Conservation (phyloP, 2,329 filamentous ascomycete species). For the Cladobotryum mycophilum region DNA sequence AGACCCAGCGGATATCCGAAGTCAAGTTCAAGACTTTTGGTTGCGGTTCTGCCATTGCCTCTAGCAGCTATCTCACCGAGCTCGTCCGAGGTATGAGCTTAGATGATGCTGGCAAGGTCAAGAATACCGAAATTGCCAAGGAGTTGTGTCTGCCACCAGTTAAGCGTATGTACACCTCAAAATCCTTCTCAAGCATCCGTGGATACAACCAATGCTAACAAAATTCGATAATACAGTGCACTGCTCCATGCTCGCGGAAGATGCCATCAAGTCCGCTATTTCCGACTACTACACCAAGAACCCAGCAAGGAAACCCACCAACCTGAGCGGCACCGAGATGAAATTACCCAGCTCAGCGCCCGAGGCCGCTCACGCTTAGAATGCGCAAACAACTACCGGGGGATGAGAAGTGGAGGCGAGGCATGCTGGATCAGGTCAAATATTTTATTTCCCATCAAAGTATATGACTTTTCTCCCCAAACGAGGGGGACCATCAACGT, state of each 20-base stretch:
- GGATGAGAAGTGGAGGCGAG: neutral
- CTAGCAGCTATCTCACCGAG: conserved; percentile 89
- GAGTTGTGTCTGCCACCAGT: conserved; percentile 86
- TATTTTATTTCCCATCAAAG: neutral
- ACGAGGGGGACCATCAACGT: neutral
- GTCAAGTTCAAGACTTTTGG: conserved; percentile 99
- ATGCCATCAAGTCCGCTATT: conserved; percentile 87
- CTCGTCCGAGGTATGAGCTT: conserved; percentile 90
- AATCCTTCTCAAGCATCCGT: neutral
- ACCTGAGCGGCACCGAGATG: conserved; percentile 68
- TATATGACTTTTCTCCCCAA: neutral
- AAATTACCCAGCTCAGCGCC: conserved; percentile 51
- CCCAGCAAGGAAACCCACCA: conserved; percentile 60
- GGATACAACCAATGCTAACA: conserved; percentile 24
- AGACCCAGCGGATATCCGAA: conserved; percentile 82
- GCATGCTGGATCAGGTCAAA: neutral
- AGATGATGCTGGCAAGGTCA: conserved; percentile 85
- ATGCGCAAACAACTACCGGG: no score
- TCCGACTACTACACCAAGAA: conserved; percentile 84
- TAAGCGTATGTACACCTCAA: conserved; percentile 51
- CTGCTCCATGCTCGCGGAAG: conserved; percentile 87
- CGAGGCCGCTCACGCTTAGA: conserved; percentile 29
- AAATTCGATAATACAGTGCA: conserved; percentile 52
- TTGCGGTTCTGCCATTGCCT: conserved; percentile 90
- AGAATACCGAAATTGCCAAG: conserved; percentile 97